Evolutionary conservation across 169 alveolate genomes (phyloP).

Genomic region (Cryptosporidium felis): DNA sequence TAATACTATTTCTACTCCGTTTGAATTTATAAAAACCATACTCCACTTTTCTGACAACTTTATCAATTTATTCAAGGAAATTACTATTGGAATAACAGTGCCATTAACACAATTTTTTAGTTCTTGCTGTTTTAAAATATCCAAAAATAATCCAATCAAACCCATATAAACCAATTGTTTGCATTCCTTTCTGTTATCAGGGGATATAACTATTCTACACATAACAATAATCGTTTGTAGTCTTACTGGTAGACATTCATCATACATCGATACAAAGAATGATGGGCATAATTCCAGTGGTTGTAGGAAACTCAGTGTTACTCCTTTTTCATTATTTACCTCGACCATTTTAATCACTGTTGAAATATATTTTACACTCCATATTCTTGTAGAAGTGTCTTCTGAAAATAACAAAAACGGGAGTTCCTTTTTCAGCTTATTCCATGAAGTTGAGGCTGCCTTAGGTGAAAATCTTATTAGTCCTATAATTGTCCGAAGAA

Average conservation of each 20-base stretch:
- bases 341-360: constrained; percentile 36
- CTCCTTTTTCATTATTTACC: neutral
- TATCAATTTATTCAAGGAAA: constrained; percentile 10
- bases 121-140: constrained; percentile 28
- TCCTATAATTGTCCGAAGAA: constrained; percentile 18
- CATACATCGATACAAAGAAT: constrained; percentile 19
- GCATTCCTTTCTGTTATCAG: constrained; percentile 7
- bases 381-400: constrained; percentile 35
- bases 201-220: constrained; percentile 37
- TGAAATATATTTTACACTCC: constrained; percentile 44
- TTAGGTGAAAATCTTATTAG: constrained; percentile 38
- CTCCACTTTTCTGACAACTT: constrained; percentile 40
- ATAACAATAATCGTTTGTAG: neutral
- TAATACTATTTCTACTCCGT: constrained; percentile 23
- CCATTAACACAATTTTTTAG: neutral
- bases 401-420: neutral
- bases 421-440: neutral
- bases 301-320: constrained; percentile 3
- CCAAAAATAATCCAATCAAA: constrained; percentile 38
- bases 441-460: constrained; percentile 51
- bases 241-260: constrained; percentile 43
- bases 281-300: constrained; percentile 41
- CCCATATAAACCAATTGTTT: constrained; percentile 62
- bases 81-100: constrained; percentile 7
- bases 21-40: constrained; percentile 29